Base-by-base conservation (phyloP, 805 yeast species). In the Barnettozyma populi region DNA sequence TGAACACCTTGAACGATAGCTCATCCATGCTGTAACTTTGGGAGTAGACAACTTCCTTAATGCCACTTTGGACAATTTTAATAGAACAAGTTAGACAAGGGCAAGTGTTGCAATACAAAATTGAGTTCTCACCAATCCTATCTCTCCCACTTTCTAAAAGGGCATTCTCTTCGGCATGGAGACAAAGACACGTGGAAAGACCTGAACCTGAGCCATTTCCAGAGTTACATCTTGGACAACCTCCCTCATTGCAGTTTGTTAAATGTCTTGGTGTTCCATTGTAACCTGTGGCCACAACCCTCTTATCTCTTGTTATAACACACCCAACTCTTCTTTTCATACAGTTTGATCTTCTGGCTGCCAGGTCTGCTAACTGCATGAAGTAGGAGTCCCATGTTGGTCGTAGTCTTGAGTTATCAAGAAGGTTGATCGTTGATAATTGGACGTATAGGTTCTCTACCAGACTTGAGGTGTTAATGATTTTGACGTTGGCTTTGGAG, bases 251-350 rank as follows among this genome's bases (percentile, higher is more conserved):
- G 67, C 99, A 94, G 59, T 94, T 94, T 23, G 73, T 71, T 57
- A 89, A 68, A 50, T 90, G 87, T 37, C 96, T 75, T 10, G 99
- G 98, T 0, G 99, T 94, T 2, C 99, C 99, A 60, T 94, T 94
- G 66, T 94, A 94, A 0, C 99, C 99, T 0, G 99, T 94, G 2
- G 98, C 94, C 23, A 94, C 76, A 24, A 94, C 95, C 48, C 97
- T 72, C 35, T 79, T 80, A 41, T 87, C 94, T 45, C 89, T 75
- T 2, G 89, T 97, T 16, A 94, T 78, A 8, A 94, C 98, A 66
- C 98, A 92, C 0, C 99, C 99, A 3, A 94, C 99, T 45, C 96
- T 75, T 50, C 99, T 72, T 65, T 94, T 94, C 98, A 94, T 94
- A 70, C 99, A 94, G 57, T 94, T 94, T 24, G 95, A 84, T 54